Evolutionary conservation across 2,329 filamentous ascomycete genomes (phyloP).

Genomic region (Elsinoe australis): DNA sequence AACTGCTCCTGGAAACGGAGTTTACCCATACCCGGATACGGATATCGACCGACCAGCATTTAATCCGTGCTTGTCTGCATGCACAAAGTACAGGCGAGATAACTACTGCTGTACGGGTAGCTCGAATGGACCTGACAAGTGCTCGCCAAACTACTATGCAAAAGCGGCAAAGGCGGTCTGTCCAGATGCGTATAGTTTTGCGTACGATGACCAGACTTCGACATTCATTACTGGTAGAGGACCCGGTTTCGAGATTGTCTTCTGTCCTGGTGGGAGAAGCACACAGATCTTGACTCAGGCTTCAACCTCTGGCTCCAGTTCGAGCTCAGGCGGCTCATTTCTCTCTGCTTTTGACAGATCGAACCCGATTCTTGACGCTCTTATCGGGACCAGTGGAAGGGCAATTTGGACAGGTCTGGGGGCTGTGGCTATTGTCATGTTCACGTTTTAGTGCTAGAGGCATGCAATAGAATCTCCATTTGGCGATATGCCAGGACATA

Average conservation of each 20-base stretch:
- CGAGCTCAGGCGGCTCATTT: slow-evolving; percentile 21
- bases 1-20: slow-evolving; percentile 61
- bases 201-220: slow-evolving; percentile 51
- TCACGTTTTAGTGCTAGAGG: slow-evolving; percentile 11
- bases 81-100: slow-evolving; percentile 58
- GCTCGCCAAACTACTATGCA: slow-evolving; percentile 61
- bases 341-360: slow-evolving; percentile 16
- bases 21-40: slow-evolving; percentile 75
- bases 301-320: slow-evolving; percentile 22
- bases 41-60: slow-evolving; percentile 62
- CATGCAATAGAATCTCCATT: neutral
- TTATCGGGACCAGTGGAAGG: slow-evolving; percentile 15
- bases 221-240: slow-evolving; percentile 55
- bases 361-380: slow-evolving; percentile 22
- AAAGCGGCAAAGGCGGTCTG: slow-evolving; percentile 65
- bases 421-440: slow-evolving; percentile 12
- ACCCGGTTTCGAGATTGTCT: slow-evolving; percentile 69
- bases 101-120: slow-evolving; percentile 68
- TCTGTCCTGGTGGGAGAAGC: slow-evolving; percentile 58
- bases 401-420: slow-evolving; percentile 13
- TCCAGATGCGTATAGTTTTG: slow-evolving; percentile 75
- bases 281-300: slow-evolving; percentile 41
- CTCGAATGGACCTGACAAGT: slow-evolving; percentile 56
- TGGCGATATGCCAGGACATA: neutral
- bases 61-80: slow-evolving; percentile 70